Evolutionary conservation across 176 grass and related monocot genomes (phyloP).

Genomic region (Urochloa ruziziensis): DNA sequence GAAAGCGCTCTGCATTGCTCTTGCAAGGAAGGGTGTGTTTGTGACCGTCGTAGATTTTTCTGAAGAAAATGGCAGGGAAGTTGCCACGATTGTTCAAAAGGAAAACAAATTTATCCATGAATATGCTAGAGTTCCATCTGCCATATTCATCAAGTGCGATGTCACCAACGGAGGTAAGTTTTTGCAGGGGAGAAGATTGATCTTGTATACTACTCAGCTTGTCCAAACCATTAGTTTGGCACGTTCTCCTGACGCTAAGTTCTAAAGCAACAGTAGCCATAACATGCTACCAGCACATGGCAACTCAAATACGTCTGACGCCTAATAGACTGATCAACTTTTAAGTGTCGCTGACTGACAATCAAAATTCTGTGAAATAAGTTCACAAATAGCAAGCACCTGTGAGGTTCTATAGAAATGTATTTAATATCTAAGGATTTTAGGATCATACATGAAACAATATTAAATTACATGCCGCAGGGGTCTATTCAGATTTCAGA

Average conservation of each 20-base stretch:
- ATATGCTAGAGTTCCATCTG: slow-evolving; percentile 48
- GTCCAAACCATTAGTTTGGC: not conserved
- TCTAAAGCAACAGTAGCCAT: not conserved
- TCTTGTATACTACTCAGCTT: not conserved
- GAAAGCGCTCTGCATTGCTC: slow-evolving; percentile 74
- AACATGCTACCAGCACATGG: not conserved
- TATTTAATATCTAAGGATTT: not conserved
- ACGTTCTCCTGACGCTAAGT: not conserved
- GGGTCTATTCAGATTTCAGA: not conserved
- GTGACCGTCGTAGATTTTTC: slow-evolving; percentile 73
- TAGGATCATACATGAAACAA: not conserved
- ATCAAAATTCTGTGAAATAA: not conserved
- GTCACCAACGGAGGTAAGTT: slow-evolving; percentile 66
- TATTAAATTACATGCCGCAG: not conserved
- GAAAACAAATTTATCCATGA: slow-evolving; percentile 52
- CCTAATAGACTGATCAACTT: not conserved
- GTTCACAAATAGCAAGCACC: not conserved
- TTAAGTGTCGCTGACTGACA: not conserved
- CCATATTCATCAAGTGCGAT: slow-evolving; percentile 77
- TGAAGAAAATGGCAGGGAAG: slow-evolving; percentile 73
- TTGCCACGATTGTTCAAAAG: slow-evolving; percentile 49
- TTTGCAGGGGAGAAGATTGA: not conserved
- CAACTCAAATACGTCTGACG: not conserved
- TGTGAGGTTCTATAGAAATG: not conserved
- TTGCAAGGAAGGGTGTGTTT: slow-evolving; percentile 81